Percentiles rank a stretch among this genome's conserved stretches.
Evolutionary conservation across 495 filamentous ascomycete species (phyloP).

Genomic region (Annulohypoxylon nitens): DNA sequence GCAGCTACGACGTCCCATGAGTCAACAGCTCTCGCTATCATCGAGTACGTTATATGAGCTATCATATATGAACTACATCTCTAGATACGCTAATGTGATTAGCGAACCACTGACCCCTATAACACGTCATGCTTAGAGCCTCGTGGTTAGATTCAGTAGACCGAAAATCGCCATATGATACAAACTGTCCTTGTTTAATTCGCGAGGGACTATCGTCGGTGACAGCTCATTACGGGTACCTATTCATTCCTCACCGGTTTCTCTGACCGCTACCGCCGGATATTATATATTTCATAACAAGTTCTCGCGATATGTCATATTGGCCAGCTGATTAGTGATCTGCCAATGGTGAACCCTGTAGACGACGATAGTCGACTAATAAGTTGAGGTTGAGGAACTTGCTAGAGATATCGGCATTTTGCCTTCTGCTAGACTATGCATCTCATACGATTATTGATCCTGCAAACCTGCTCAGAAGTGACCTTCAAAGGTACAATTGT

Average conservation of each 20-base stretch:
- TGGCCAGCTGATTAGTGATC: not conserved
- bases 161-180: not conserved
- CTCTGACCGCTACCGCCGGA: not conserved
- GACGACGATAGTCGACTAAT: not conserved
- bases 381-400: not conserved
- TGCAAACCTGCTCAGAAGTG: too few relatives aligned
- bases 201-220: not conserved
- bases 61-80: conserved; percentile 3
- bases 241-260: not conserved
- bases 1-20: not conserved
- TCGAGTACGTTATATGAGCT: not conserved
- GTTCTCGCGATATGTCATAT: not conserved
- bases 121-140: conserved; percentile 1
- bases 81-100: not conserved
- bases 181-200: not conserved
- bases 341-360: not conserved
- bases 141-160: conserved; percentile 1
- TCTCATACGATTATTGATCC: not conserved
- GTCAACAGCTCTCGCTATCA: not conserved
- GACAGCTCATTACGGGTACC: not conserved
- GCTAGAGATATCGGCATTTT: not conserved
- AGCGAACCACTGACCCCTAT: not conserved
- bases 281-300: not conserved
- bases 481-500: too few relatives aligned
- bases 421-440: too few relatives aligned